Evolutionary conservation across 306 rosid genomes (phyloP).

Genomic region (Acmispon strigosus): DNA sequence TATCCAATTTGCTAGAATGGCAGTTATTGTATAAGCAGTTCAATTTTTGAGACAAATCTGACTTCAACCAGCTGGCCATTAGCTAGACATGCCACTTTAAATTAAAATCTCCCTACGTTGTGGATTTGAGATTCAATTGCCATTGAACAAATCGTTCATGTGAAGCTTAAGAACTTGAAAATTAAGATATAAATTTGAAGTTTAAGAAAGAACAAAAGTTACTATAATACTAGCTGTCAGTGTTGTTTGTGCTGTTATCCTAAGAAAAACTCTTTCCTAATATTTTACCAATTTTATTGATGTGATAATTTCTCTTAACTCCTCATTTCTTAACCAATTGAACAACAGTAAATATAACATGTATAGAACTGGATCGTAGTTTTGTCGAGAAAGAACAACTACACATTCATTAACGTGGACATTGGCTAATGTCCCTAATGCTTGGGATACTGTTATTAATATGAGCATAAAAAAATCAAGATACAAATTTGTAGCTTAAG

Average conservation of each 20-base stretch:
- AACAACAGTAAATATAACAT: no score
- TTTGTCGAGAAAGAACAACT: no score
- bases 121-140: background rate
- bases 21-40: constrained; percentile 2
- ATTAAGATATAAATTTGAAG: background rate
- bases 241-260: no score
- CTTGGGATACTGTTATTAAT: no score
- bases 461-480: background rate
- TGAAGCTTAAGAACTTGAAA: background rate
- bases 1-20: constrained; percentile 11
- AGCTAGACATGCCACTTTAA: background rate
- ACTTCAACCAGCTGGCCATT: background rate
- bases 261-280: background rate
- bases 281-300: background rate
- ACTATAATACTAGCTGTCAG: no score
- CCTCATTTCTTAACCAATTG: no score
- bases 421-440: no score
- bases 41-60: background rate
- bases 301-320: background rate
- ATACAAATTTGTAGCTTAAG: constrained; percentile 16
- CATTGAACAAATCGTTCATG: background rate
- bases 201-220: no score
- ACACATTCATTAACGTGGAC: no score
- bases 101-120: no score
- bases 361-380: no score